phyloP scores from a whole-genome alignment of 2,329 filamentous ascomycete species.

The Colletotrichum orbiculare region DNA sequence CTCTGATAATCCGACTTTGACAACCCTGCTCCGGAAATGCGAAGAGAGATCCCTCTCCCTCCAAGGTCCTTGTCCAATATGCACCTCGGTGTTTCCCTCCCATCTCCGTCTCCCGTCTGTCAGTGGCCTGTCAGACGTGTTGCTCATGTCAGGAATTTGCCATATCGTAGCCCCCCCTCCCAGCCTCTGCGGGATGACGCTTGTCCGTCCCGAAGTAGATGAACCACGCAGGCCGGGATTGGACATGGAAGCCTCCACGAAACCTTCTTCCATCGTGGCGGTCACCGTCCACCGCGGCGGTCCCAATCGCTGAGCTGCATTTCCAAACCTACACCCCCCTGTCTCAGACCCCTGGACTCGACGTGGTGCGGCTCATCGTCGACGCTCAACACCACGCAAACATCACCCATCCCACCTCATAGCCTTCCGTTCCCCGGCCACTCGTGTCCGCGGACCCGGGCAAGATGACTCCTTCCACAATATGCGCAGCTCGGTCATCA shows the following conservation, averaged over 20 bases:
- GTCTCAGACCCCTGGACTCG: conserved; percentile 13
- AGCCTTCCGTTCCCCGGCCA: conserved; percentile 23
- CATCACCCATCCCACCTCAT: neutral
- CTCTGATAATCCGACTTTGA: conserved; percentile 8
- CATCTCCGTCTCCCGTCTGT: neutral
- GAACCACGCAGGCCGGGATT: neutral
- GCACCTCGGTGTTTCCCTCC: conserved; percentile 30
- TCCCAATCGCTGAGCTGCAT: neutral
- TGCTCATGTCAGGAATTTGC: conserved; percentile 3
- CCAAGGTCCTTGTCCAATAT: neutral
- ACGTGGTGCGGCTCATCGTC: conserved; percentile 15
- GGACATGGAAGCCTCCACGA: conserved; percentile 14
- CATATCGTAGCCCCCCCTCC: conserved; percentile 3
- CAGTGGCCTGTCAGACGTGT: neutral
- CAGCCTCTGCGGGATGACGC: conserved; percentile 26
- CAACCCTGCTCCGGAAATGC: conserved; percentile 18
- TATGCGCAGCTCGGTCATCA: conserved; percentile 15
- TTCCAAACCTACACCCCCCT: neutral
- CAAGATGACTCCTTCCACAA: neutral
- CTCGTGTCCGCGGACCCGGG: conserved; percentile 21
- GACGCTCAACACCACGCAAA: conserved; percentile 3
- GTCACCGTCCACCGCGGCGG: neutral
- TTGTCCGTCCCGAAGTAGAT: conserved; percentile 21
- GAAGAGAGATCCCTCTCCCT: neutral
- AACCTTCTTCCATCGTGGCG: conserved; percentile 9